These are phyloP conservation scores for Aegilops umbellulata DNA, from an alignment of 176 grass and related monocot genomes.

Conservation along the genomic window DNA sequence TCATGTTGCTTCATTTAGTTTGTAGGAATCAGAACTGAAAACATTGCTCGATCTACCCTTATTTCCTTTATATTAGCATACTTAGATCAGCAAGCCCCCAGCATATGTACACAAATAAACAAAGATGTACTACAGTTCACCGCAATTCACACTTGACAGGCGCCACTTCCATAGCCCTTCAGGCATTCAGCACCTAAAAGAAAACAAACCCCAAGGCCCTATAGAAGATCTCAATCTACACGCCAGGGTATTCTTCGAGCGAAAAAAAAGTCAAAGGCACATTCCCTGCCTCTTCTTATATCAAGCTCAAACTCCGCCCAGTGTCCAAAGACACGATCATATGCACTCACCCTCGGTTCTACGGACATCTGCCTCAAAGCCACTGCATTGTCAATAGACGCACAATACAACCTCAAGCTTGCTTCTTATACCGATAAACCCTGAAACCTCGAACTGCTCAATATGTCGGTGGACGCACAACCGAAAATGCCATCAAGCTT, in stretches of 20 bases:
- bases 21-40: too few species aligned
- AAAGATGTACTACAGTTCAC: too few species aligned
- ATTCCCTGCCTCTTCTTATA: not conserved
- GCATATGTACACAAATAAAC: too few species aligned
- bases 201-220: not conserved
- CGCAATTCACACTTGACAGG: too few species aligned
- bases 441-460: not conserved
- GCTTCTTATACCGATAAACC: not conserved
- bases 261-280: not conserved
- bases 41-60: too few species aligned
- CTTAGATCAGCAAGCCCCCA: too few species aligned
- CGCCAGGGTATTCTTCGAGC: not conserved
- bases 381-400: not conserved
- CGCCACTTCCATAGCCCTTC: too few species aligned
- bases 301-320: not conserved
- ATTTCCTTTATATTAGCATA: too few species aligned
- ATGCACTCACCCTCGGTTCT: not conserved
- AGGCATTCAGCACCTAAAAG: too few species aligned
- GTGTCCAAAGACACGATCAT: not conserved
- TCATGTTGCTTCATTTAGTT: too few species aligned
- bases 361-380: not conserved
- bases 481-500: not conserved
- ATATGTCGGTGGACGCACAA: not conserved
- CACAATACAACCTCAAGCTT: not conserved
- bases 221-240: constrained; percentile 21